Evolutionary conservation across 148 eudicot genomes (phyloP).

Genomic region (Silene conica): DNA sequence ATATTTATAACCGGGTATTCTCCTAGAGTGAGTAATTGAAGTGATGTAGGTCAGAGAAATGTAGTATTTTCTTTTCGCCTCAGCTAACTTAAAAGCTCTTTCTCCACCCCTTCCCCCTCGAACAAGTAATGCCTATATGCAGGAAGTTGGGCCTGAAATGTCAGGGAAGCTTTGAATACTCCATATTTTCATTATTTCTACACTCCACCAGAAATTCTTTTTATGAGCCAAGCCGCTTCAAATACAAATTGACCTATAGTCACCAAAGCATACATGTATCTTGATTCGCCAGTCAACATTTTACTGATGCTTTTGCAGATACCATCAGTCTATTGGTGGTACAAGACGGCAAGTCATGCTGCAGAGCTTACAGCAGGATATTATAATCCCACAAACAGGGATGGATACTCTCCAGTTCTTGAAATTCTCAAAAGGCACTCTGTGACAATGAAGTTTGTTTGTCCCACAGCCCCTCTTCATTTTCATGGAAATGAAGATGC

Average conservation of each 20-base stretch:
- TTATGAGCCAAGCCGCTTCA: no score
- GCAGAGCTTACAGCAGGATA: constrained; percentile 32
- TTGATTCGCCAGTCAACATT: background rate
- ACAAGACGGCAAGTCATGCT: constrained; percentile 64
- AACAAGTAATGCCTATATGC: background rate
- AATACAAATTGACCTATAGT: background rate
- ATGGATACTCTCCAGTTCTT: constrained; percentile 54
- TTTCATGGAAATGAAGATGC: constrained; percentile 40
- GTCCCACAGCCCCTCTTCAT: constrained; percentile 36
- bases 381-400: constrained; percentile 49
- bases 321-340: constrained; percentile 71
- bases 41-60: no score
- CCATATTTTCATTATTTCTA: background rate
- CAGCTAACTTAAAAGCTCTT: no score
- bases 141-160: background rate
- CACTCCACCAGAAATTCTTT: background rate
- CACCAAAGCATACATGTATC: background rate
- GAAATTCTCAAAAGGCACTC: constrained; percentile 49
- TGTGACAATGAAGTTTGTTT: constrained; percentile 40
- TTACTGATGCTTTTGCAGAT: constrained; percentile 36
- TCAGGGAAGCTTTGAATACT: background rate
- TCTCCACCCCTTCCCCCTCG: no score
- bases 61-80: no score
- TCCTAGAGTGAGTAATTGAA: no score
- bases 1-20: no score